Evolutionary conservation across 225 moss, liverwort and hornwort genomes (phyloP).

Genomic region (Rhytidiadelphus loreus): DNA sequence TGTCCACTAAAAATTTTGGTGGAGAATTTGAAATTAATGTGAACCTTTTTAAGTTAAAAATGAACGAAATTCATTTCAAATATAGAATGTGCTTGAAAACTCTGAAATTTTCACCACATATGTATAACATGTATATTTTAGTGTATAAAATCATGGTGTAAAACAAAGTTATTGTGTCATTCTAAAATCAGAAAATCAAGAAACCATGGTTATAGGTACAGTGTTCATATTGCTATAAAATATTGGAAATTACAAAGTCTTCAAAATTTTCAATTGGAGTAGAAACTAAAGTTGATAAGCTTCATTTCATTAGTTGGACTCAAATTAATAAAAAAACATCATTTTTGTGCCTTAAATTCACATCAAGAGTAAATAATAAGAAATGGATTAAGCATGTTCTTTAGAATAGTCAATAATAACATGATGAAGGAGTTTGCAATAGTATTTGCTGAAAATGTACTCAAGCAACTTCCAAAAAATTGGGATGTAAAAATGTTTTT

Average conservation of each 20-base stretch:
- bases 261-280: background rate
- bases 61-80: background rate
- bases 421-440: background rate
- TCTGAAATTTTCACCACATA: background rate
- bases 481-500: background rate
- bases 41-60: background rate
- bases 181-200: background rate
- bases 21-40: background rate
- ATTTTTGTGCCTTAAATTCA: background rate
- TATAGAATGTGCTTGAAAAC: rapidly evolving
- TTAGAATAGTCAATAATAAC: background rate
- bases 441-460: background rate
- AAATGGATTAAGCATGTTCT: background rate
- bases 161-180: background rate
- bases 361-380: background rate
- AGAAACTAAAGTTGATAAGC: background rate
- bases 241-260: background rate
- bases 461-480: background rate
- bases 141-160: too few species aligned
- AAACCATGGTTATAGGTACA: background rate
- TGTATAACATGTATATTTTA: too few species aligned
- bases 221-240: background rate
- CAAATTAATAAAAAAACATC: background rate
- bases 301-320: background rate
- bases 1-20: background rate